phyloP scores from a whole-genome alignment of 2,329 filamentous ascomycete genomes.

The Colletotrichum trifolii region DNA sequence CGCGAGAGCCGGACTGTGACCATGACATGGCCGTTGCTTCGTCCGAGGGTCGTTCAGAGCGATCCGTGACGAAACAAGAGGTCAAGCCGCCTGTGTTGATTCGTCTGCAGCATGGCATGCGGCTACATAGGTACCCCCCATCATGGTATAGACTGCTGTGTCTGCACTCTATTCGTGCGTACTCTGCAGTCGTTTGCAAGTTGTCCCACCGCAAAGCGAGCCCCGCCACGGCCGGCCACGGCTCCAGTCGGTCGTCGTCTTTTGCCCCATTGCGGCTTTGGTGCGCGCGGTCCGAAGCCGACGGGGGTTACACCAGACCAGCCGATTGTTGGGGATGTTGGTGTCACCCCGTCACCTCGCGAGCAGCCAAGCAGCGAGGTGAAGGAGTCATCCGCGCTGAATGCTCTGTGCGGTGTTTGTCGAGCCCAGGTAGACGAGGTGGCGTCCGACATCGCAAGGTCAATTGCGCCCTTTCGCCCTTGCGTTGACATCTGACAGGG shows the following conservation, averaged over 20 bases:
- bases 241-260: constrained; percentile 36
- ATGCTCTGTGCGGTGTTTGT: too few species aligned
- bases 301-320: constrained; percentile 1
- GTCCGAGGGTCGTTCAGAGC: constrained; percentile 11
- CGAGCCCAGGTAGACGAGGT: too few species aligned
- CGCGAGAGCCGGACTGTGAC: constrained; percentile 13
- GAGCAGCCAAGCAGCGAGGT: not conserved
- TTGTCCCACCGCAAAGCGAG: constrained; percentile 34
- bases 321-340: not conserved
- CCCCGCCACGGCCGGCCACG: constrained; percentile 27
- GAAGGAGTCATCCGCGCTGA: not conserved
- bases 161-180: not conserved
- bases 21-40: constrained; percentile 8
- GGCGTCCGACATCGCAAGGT: constrained; percentile 22
- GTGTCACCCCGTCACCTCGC: not conserved
- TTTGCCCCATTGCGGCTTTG: constrained; percentile 34
- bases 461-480: constrained; percentile 30
- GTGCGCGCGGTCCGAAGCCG: constrained; percentile 33
- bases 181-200: not conserved
- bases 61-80: constrained; percentile 36
- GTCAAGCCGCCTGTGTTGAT: constrained; percentile 31
- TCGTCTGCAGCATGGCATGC: constrained; percentile 15
- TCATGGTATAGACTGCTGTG: not conserved
- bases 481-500: constrained; percentile 20
- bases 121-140: not conserved